Evolutionary conservation across 75 land plant species (phyloP), one percentile per base, ranked within the genome.

Genomic region (Gnetum montanum): DNA sequence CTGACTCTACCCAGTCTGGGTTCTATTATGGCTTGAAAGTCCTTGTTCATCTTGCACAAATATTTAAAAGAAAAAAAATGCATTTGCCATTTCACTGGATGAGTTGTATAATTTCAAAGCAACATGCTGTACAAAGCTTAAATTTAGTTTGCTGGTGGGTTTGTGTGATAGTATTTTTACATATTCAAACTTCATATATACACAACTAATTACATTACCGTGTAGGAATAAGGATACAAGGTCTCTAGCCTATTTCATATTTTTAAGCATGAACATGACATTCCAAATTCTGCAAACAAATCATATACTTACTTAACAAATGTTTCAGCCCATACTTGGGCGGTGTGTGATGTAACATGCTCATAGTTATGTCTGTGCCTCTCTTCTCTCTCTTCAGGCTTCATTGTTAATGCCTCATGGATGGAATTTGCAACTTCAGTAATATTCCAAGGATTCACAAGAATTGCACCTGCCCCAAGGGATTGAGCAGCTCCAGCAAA

Each of bases 401-500:
- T 34, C 99, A 95, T 86, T 38, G 80, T 63, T 46, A 95, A 66
- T 28, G 99, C 99, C 46, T 81, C 70, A 2, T 50, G 77, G 26
- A 95, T 95, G 36, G 99, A 73, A 43, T 49, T 4, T 43, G 97
- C 97, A 58, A 90, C 84, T 63, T 95, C 99, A 29, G 86, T 86
- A 50, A 95, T 83, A 52, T 95, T 95, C 99, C 99, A 95, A 6
- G 99, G 99, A 60, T 95, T 95, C 29, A 95, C 96, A 24, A 95
- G 79, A 8, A 95, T 73, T 11, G 99, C 96, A 52, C 99, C 99
- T 38, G 99, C 99, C 64, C 99, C 96, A 31, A 95, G 74, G 18
- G 97, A 95, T 46, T 95, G 99, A 28, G 99, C 99, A 35, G 99
- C 99, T 16, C 99, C 99, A 28, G 99, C 99, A 74, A 95, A 92